Conservation (phyloP, 1,284 basidiomycete genomes). For the Ustilago tritici region DNA sequence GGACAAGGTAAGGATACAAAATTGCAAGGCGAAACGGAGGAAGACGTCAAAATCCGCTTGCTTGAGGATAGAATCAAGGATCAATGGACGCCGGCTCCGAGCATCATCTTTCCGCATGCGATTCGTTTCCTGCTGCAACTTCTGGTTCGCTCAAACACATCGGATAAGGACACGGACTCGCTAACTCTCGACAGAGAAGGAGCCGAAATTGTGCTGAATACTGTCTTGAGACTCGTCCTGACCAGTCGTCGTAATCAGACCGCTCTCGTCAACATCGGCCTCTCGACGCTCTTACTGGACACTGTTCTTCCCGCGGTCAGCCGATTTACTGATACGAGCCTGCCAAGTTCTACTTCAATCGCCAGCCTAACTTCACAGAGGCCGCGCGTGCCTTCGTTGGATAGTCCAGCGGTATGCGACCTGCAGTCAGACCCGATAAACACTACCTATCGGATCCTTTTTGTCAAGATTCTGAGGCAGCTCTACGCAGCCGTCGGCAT, state of each 20-base stretch:
- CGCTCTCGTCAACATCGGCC: slow-evolving; percentile 16
- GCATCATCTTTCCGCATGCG: slow-evolving; percentile 23
- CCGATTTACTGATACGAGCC: neutral
- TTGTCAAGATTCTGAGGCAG: slow-evolving; percentile 16
- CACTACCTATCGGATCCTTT: slow-evolving; percentile 9
- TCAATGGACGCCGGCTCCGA: slow-evolving; percentile 29
- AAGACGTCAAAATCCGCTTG: neutral
- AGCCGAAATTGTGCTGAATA: slow-evolving; percentile 21
- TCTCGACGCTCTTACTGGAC: slow-evolving; percentile 27
- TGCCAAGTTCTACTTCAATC: slow-evolving; percentile 7
- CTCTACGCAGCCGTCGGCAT: slow-evolving; percentile 45
- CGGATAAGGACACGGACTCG: neutral
- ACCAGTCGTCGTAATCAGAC: slow-evolving; percentile 31
- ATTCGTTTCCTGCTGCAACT: slow-evolving; percentile 27
- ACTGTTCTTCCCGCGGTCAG: slow-evolving; percentile 8
- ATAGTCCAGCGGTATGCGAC: neutral
- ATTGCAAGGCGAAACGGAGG: neutral
- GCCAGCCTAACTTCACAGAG: neutral
- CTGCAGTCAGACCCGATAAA: neutral
- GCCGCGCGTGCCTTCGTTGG: neutral
- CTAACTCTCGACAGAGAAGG: slow-evolving; percentile 9
- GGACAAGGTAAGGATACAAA: neutral
- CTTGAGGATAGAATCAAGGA: slow-evolving; percentile 15
- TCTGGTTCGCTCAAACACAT: neutral
- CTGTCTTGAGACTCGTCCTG: slow-evolving; percentile 15